A percentile compares a stretch with the other conserved stretches of the same genome.
These are phyloP conservation scores for Fusarium protoensiforme DNA, from an alignment of 2,329 filamentous ascomycete species.

Conservation along the genomic window DNA sequence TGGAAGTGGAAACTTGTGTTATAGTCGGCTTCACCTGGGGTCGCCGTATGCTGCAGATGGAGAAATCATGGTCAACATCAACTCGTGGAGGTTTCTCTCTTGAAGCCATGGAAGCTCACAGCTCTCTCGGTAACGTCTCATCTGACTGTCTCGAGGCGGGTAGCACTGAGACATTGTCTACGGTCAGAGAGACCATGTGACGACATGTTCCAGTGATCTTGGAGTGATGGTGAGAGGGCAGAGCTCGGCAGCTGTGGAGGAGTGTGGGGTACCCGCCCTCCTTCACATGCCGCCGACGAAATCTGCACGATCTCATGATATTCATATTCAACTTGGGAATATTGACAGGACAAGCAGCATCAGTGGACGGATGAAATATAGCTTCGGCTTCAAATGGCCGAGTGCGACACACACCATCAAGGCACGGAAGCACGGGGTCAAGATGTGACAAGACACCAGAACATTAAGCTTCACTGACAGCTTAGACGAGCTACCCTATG, in stretches of 20 bases:
- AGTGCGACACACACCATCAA: slow-evolving; percentile 11
- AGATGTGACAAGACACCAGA: background rate
- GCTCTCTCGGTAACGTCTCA: background rate
- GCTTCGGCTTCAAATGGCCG: slow-evolving; percentile 22
- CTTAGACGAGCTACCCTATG: background rate
- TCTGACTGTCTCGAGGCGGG: background rate
- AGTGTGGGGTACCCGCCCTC: slow-evolving; percentile 3
- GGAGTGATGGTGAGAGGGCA: background rate
- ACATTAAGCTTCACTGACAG: background rate
- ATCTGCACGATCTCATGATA: slow-evolving; percentile 9
- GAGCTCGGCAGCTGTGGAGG: background rate
- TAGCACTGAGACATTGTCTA: background rate
- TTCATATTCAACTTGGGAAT: slow-evolving; percentile 2
- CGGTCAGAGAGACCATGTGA: background rate
- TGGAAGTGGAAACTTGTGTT: slow-evolving; percentile 2
- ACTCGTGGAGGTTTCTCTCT: background rate
- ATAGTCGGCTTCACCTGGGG: slow-evolving; percentile 10
- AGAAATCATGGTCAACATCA: background rate
- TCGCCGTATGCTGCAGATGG: background rate
- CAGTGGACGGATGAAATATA: slow-evolving; percentile 30
- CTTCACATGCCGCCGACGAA: slow-evolving; percentile 5
- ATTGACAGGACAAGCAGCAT: slow-evolving; percentile 2
- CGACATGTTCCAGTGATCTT: background rate
- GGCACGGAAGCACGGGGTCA: background rate
- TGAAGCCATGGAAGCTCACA: background rate